Evolutionary conservation across 2,329 filamentous ascomycete species (phyloP), one percentile per base, ranked within the genome.

Genomic region (Dactylonectria macrodidyma): DNA sequence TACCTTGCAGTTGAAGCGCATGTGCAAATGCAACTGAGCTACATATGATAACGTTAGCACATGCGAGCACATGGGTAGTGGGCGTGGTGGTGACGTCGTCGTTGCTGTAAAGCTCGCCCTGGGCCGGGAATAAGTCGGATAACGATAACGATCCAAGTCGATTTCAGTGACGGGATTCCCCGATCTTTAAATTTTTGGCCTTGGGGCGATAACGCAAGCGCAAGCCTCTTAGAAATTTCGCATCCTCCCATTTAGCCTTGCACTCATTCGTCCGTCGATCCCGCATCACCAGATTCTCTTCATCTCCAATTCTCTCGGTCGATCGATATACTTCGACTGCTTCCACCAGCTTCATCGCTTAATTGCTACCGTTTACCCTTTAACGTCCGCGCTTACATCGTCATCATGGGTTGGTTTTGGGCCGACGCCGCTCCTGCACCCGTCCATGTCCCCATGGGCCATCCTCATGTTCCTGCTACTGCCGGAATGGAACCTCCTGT

Each of bases 381-480:
- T 51, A 36, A 34, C 24, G 22, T 46, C 57, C 14, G 38, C 58
- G 46, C 60, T 38, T 26, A 54, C 41, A 64, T 10, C 59, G 57
- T 71, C 68, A 70, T 44, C 66, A 91, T 90, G 89, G 89, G 89
- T 72, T 90, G 88, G 88, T 91, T 91, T 75, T 91, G 89, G 89
- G 86, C 88, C 68, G 88, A 90, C 69, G 69, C 80, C 66, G 58
- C 81, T 52, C 76, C 84, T 62, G 73, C 80, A 22, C 68, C 79
- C n/a, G 76, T 76, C 69, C 78, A 73, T 52, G 75, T 78, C 47
- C 77, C 80, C 36, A 71, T 75, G 57, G 77, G 79, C 65, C 81
- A 81, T 71, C 77, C 78, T 55, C 59, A 73, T 6, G 68, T 78
- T 38, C 48, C 74, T 22, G 70, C 73, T 57, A 73, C 74, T 65